Percentiles rank a stretch among this genome's conserved stretches.
These are phyloP conservation scores for Blastobotrys proliferans DNA, from an alignment of 1,139 yeast species.

Conservation along the genomic window DNA sequence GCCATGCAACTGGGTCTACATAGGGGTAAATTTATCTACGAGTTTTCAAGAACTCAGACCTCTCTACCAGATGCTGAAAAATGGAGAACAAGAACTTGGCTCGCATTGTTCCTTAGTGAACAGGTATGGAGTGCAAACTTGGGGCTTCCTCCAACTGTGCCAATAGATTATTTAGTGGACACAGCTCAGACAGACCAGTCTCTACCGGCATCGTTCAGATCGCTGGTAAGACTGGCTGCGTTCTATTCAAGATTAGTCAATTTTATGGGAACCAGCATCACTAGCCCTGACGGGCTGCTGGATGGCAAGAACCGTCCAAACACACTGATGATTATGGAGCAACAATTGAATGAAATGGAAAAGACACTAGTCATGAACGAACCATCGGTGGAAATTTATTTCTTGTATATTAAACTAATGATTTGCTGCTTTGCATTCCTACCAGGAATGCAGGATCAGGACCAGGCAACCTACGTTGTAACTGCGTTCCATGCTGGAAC, in stretches of 20 bases:
- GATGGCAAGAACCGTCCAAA: slow-evolving; percentile 83
- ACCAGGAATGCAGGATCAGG: slow-evolving; percentile 87
- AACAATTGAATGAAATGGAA: slow-evolving; percentile 70
- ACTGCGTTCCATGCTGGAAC: slow-evolving; percentile 81
- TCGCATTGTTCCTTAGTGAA: slow-evolving; percentile 81
- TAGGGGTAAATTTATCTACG: slow-evolving; percentile 86
- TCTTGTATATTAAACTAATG: slow-evolving; percentile 72
- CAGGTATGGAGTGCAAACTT: slow-evolving; percentile 87
- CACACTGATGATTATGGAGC: slow-evolving; percentile 66
- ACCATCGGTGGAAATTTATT: slow-evolving; percentile 71
- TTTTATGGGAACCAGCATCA: slow-evolving; percentile 85
- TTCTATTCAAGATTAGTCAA: slow-evolving; percentile 82
- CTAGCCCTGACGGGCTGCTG: slow-evolving; percentile 83
- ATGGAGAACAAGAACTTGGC: slow-evolving; percentile 94
- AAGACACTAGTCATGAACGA: slow-evolving; percentile 61
- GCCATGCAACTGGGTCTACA: slow-evolving; percentile 90
- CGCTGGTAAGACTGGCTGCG: slow-evolving; percentile 67
- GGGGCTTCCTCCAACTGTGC: slow-evolving; percentile 84
- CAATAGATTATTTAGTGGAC: slow-evolving; percentile 79
- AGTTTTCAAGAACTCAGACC: slow-evolving; percentile 86
- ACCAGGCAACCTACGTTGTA: slow-evolving; percentile 79
- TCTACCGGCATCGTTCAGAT: slow-evolving; percentile 66
- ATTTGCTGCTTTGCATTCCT: slow-evolving; percentile 86
- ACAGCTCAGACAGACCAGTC: slow-evolving; percentile 66
- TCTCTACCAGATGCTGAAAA: slow-evolving; percentile 85